phyloP scores from a whole-genome alignment of 495 filamentous ascomycete species.

The Lineolata rhizophorae region DNA sequence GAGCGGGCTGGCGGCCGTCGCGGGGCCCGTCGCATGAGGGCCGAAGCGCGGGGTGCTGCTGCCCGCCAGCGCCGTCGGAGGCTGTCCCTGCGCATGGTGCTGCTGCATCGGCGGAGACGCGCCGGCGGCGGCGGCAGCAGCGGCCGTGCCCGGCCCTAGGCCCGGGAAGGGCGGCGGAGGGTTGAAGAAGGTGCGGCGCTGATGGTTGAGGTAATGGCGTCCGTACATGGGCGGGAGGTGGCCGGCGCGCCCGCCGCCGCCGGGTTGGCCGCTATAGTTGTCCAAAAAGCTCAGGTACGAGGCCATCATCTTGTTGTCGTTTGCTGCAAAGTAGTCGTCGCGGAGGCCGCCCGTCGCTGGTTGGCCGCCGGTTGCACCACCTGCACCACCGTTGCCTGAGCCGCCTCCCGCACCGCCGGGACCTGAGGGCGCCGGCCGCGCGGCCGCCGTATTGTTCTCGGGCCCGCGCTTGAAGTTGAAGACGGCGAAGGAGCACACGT shows the following conservation, averaged over 20 bases:
- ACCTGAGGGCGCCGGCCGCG: too few species aligned
- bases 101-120: too few species aligned
- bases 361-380: too few species aligned
- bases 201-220: slow-evolving; percentile 9
- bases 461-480: slow-evolving; percentile 84
- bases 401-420: slow-evolving; percentile 19
- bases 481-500: slow-evolving; percentile 92
- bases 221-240: too few species aligned
- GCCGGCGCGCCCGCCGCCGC: neutral
- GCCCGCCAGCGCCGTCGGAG: too few species aligned
- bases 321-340: slow-evolving; percentile 82
- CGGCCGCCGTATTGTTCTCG: slow-evolving; percentile 15
- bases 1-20: slow-evolving; percentile 28
- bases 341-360: slow-evolving; percentile 23
- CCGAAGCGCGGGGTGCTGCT: slow-evolving; percentile 17
- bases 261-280: slow-evolving; percentile 5
- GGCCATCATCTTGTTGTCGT: slow-evolving; percentile 91
- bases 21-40: slow-evolving; percentile 5
- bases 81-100: slow-evolving; percentile 2
- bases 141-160: slow-evolving; percentile 25
- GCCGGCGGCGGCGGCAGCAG: neutral
- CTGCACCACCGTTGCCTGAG: too few species aligned
- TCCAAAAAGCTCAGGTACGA: slow-evolving; percentile 87
- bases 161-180: slow-evolving; percentile 62
- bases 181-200: slow-evolving; percentile 34